Percentiles rank a stretch among this genome's conserved stretches.
Conservation (phyloP, 2,329 filamentous ascomycete genomes). For the Onygenales sp. region DNA sequence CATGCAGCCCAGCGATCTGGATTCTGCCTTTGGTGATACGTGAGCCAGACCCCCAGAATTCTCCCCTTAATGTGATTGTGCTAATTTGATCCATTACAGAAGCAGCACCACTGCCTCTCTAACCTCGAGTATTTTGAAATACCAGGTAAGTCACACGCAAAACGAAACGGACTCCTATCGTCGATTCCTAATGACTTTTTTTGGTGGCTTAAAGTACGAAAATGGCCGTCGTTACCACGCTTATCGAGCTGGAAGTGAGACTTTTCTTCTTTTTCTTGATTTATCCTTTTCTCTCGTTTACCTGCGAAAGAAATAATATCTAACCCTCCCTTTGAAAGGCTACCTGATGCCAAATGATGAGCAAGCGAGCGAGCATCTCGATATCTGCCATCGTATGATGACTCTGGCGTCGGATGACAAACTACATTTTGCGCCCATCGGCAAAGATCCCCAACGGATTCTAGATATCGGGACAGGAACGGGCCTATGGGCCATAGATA, state of each 20-base stretch:
- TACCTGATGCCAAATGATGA: not conserved
- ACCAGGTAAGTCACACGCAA: not conserved
- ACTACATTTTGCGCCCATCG: slow-evolving; percentile 22
- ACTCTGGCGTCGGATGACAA: slow-evolving; percentile 18
- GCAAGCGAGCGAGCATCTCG: slow-evolving; percentile 21
- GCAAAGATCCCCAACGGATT: slow-evolving; percentile 13
- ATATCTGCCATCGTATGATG: slow-evolving; percentile 30
- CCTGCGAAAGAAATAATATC: slow-evolving; percentile 18
- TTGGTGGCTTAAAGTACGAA: slow-evolving; percentile 6
- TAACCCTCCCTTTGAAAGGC: not conserved
- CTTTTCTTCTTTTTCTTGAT: slow-evolving; percentile 13
- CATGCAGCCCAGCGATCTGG: not conserved
- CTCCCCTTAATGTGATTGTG: not conserved
- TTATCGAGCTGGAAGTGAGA: slow-evolving; percentile 9
- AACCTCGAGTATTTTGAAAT: not conserved
- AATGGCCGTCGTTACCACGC: slow-evolving; percentile 15
- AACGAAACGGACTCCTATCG: not conserved
- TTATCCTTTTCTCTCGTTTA: slow-evolving; percentile 23
- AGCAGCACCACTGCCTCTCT: not conserved
- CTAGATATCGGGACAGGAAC: slow-evolving; percentile 26
- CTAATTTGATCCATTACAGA: not conserved
- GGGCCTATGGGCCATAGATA: slow-evolving; percentile 11
- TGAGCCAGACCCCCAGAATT: not conserved
- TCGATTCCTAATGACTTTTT: slow-evolving; percentile 8
- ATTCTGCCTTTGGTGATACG: not conserved